Evolutionary conservation across 2,329 filamentous ascomycete genomes (phyloP), one percentile per base, ranked within the genome.

Genomic region (Fusarium sp.): DNA sequence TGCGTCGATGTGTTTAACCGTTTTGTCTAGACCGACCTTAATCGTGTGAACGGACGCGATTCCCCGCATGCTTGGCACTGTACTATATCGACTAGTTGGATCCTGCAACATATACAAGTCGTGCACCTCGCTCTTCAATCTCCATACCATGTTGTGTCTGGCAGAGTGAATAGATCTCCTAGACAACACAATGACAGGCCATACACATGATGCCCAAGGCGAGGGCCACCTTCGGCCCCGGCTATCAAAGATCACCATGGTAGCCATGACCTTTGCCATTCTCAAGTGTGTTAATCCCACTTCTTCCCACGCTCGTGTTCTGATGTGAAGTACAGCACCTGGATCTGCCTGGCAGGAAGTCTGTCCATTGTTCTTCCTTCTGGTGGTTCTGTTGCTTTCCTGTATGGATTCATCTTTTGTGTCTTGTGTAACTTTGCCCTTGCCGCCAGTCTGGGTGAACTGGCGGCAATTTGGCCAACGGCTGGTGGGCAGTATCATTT

Each of bases 401-500:
- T 83, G 0, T 83, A 83, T 60, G 81, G 81, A 5, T 83, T 83
- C 60, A 73, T 83, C 47, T 81, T 83, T 67, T 82, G 80, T 59
- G 79, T 82, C 11, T 31, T 82, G 6, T 82, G 81, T 69, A 82
- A 81, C 58, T 74, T 83, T 11, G 77, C 77, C 9, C 72, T 83
- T 2, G 78, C 77, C 0, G 77, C 80, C 0, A 82, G 80, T 25
- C 69, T 83, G 6, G 82, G 79, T 3, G 81, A 83, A 57, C 67
- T 83, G 4, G 76, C 78, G 0, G 78, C 80, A 4, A 79, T 83
- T 41, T 84, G 80, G 79, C 82, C 81, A 0, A 84, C 81, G 0
- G 80, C 81, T 0, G 81, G 81, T 10, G 81, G 82, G 1, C 81
- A 83, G 43, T 83, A 83, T 69, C 80, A 83, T 48, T 82, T 81